Base-by-base conservation (phyloP, 306 rosid species). In the Malus sieversii region DNA sequence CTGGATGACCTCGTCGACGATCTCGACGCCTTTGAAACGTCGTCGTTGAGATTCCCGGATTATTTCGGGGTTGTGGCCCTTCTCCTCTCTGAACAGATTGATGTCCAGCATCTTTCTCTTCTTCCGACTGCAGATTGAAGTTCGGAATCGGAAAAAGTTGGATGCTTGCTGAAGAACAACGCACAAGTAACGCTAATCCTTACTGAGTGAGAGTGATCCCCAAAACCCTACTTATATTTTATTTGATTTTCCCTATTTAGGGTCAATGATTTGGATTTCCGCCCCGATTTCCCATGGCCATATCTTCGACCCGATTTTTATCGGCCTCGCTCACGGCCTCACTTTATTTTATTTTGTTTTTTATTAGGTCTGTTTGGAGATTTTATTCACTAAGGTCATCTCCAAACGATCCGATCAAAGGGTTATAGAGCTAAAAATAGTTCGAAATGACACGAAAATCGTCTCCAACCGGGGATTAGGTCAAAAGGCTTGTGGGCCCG, bases 21-120 rank as follows among this genome's bases (percentile, higher is more conserved):
- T 46, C 16, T 90, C 97, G 27, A 95, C 97, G 79, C 52, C 72
- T 66, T 93, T 89, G 55, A 85, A 89, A 62, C 99, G 99, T n/a
- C 97, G 97, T 18, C 93, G 92, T 82, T 87, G 99, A 13, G 97
- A 95, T 81, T 95, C 97, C 23, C 97, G 97, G 46, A 95, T 88
- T 86, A 88, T 64, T 65, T 95, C 90, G 13, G 99, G 97, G 78
- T 92, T 88, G 83, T 77, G 68, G 0, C 97, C 99, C 82, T 92
- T 95, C 72, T 95, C 99, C 66, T 83, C 99, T 25, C 97, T 74
- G 86, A 95, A 92, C 4, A 92, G 84, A 68, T 95, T 92, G 76
- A 95, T 89, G 80, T 95, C 99, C 82, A 95, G 75, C 99, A 95
- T 91, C 19, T 35, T 15, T 20, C 59, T 66, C 61, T 62, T 19